Conservation (phyloP, 306 rosid genomes). For the Ceratonia siliqua region DNA sequence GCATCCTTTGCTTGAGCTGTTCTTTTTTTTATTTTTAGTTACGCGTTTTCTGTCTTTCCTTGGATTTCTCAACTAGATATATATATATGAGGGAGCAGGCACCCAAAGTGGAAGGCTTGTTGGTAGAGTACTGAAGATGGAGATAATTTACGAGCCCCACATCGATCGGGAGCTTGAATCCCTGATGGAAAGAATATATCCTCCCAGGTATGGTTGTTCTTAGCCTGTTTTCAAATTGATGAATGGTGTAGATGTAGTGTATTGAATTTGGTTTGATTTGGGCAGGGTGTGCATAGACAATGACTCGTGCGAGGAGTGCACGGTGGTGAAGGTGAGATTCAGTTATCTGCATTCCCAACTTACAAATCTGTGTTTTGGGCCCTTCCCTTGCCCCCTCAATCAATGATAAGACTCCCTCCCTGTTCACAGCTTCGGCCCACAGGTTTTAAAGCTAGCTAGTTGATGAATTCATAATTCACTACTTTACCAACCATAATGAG, state of each 20-base stretch:
- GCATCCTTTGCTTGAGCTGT: constrained; percentile 2
- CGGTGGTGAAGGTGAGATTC: constrained; percentile 75
- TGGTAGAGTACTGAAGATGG: constrained; percentile 48
- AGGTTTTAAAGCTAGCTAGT: constrained; percentile 1
- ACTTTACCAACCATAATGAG: no score
- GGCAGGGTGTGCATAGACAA: constrained; percentile 87
- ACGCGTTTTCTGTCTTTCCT: constrained; percentile 19
- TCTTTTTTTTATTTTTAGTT: no score
- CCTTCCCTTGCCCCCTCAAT: not conserved
- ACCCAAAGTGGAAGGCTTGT: no score
- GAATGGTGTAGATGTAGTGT: no score
- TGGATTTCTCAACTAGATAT: constrained; percentile 14
- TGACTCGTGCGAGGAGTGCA: constrained; percentile 68
- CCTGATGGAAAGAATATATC: constrained; percentile 80
- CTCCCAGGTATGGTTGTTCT: constrained; percentile 94
- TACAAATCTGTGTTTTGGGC: no score
- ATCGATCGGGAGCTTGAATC: constrained; percentile 71
- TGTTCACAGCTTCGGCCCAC: not conserved
- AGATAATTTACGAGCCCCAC: constrained; percentile 54
- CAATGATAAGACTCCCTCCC: not conserved
- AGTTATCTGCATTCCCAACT: not conserved
- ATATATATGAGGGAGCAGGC: no score
- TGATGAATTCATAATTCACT: no score
- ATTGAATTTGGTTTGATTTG: not conserved
- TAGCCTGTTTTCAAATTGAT: no score